A percentile compares a stretch with the other conserved stretches of the same genome.
Conservation (phyloP, 78 protist species). For the slime mould (Dictyostelium discoideum) region DNA sequence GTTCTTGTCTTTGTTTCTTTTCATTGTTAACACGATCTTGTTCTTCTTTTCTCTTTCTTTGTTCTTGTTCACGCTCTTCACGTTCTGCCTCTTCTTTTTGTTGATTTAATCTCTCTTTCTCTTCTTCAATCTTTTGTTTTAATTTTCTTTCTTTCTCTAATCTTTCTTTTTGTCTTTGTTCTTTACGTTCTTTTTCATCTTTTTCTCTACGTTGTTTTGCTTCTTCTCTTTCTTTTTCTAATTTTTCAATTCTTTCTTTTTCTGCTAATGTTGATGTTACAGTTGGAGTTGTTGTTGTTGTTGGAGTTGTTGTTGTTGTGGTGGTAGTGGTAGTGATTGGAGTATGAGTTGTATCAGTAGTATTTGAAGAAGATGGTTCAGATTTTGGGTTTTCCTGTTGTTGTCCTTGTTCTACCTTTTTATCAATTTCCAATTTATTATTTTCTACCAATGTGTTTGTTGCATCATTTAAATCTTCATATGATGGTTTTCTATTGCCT, state of each 20-base stretch:
- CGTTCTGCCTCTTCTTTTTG: neutral
- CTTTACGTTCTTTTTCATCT: conserved; percentile 1
- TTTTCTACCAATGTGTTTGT: neutral
- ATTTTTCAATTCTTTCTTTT: neutral
- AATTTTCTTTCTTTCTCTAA: neutral
- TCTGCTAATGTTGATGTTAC: neutral
- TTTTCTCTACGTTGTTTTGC: neutral
- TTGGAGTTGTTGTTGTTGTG: neutral
- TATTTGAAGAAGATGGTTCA: neutral
- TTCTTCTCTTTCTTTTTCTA: neutral
- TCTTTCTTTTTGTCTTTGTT: neutral
- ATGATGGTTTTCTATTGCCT: neutral
- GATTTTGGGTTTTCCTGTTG: neutral
- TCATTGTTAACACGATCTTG: neutral
- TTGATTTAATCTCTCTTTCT: neutral
- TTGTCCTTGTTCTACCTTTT: neutral
- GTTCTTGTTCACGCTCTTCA: neutral
- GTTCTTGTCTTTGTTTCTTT: neutral
- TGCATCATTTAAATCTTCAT: neutral
- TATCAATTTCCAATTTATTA: neutral
- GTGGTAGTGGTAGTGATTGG: neutral
- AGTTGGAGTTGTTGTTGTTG: neutral
- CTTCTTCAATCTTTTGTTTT: neutral
- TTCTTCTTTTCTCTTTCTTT: neutral
- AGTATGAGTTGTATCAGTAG: no score